Evolutionary conservation across 176 grass and related monocot species (phyloP).

Genomic region (Oryza brachyantha): DNA sequence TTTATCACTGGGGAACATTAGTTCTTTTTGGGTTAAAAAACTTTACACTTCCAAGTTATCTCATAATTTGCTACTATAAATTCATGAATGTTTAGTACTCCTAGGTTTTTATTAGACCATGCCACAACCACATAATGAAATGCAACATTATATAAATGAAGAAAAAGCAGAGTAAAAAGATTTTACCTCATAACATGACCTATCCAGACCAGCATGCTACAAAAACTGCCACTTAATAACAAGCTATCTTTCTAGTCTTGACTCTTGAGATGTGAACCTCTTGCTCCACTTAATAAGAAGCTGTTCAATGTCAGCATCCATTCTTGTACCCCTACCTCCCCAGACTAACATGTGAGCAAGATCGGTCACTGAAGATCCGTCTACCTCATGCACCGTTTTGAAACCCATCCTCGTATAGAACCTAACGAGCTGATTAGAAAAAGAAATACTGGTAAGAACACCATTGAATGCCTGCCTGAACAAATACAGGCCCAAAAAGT

Average conservation of each 20-base stretch:
- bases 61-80: not conserved
- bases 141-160: not conserved
- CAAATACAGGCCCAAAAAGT: not conserved
- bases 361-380: slow-evolving; percentile 69
- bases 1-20: not conserved
- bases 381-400: slow-evolving; percentile 65
- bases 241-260: not conserved
- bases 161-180: not conserved
- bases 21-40: not conserved
- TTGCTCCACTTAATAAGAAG: slow-evolving; percentile 77
- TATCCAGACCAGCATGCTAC: not conserved
- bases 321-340: slow-evolving; percentile 89
- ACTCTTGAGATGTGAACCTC: slow-evolving; percentile 51
- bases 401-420: slow-evolving; percentile 97
- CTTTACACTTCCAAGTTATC: not conserved
- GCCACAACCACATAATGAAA: not conserved
- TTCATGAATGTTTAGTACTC: too few species aligned
- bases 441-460: not conserved
- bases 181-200: not conserved
- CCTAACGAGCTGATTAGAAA: slow-evolving; percentile 59
- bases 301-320: slow-evolving; percentile 82
- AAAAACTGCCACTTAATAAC: not conserved
- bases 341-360: slow-evolving; percentile 90
- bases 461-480: not conserved
- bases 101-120: not conserved